Base-by-base conservation (phyloP, 2,329 filamentous ascomycete genomes). In the Didymella arachidicola region DNA sequence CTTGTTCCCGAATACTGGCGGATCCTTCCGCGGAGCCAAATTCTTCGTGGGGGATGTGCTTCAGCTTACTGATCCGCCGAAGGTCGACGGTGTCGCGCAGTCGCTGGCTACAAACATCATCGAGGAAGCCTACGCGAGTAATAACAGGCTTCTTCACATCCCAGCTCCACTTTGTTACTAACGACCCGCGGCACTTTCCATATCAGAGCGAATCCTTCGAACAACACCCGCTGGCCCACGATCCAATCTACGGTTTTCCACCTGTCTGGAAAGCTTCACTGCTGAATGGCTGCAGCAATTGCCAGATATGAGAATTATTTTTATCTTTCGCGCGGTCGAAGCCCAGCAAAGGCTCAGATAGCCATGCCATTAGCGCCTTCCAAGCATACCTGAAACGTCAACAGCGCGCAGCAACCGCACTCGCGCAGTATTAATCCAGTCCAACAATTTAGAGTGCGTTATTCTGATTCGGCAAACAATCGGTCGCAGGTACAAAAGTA, bases 351-450 rank as follows among this genome's bases (percentile, higher is more conserved):
- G 41, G 25, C 50, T 46, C 25, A 32, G 14, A 22, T 30, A 55
- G 36, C 43, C 49, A 50, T 51, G 41, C n/a, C 22, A 47, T 45
- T 59, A 53, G 57, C 44, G 49, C 41, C 42, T 43, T 60, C 32
- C 52, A 27, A 51, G 61, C 55, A 38, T 57, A 49, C 43, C 27
- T 53, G 47, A 53, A 59, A 55, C 47, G 42, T 50, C 45, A 41
- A 49, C 52, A 26, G 36, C 36, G 54, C 61, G 57, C 59, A 53
- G 47, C 57, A 64, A n/a, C 54, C 39, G 43, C 57, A 30, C 38
- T 16, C 39, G 36, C 45, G 12, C 30, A 10, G 12, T 27, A 22
- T 48, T 32, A 30, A 19, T 50, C 39, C 41, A 53, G n/a, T 41
- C 26, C 27, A 39, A 32, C 26, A 27, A 12, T 14, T n/a, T 27